Evolutionary conservation across 768 basidiomycete species (phyloP), one percentile per base, ranked within the genome.

Genomic region (Amanita jacksonii): DNA sequence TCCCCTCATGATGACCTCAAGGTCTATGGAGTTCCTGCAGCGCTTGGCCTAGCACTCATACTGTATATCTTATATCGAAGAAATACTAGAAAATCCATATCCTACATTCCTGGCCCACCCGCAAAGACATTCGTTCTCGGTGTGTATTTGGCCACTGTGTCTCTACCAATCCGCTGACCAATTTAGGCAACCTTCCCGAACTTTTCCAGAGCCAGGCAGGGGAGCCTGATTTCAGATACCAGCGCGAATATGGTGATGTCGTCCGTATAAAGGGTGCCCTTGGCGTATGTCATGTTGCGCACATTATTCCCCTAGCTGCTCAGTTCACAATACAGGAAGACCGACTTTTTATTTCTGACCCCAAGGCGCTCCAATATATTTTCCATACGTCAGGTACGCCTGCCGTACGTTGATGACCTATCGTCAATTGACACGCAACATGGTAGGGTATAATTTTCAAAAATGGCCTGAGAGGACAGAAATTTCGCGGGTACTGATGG

Each of bases 301-400:
- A 22, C 27, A 39, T n/a, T n/a, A n/a, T 28, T 42, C 27, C 33
- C 20, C 9, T 36, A 24, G 22, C 12, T 23, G 20, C 12, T 40
- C 24, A 25, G 5, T n/a, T 9, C 24, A 25, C 20, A 24, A 23
- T n/a, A 9, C 13, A 77, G 76, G 69, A 74, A 49, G 71, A 76
- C 52, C 67, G 72, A 15, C 57, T 79, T 25, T 57, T 73, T 38
- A 65, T 76, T 43, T 69, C 73, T 22, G 77, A 79, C 46, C 75
- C 73, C 1, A 76, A 76, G 54, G 74, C 76, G 3, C 58, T 79
- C n/a, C 72, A 76, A 49, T 70, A 77, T 50, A 71, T 77, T 20
- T 68, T 70, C 41, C 73, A 77, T 44, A 73, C 74, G 15, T 70
- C 70, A 12, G 69, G 69, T 62, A 30, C n/a, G 52, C 51, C 25